Evolutionary conservation across 768 basidiomycete genomes (phyloP).

Genomic region (Boletus edulis): DNA sequence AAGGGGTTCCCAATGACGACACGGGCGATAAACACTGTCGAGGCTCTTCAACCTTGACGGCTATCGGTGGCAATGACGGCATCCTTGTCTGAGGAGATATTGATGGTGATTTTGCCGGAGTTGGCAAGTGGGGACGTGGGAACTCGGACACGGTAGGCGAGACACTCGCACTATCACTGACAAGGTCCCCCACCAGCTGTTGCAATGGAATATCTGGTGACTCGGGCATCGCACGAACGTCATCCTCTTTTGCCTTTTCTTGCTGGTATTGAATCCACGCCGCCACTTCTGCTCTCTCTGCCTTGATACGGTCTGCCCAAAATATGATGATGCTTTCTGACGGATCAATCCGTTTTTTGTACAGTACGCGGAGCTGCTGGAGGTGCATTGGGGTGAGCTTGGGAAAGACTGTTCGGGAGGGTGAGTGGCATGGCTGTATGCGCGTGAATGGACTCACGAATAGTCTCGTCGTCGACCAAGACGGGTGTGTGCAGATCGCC

Average conservation of each 20-base stretch:
- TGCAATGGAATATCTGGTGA: conserved; percentile 13
- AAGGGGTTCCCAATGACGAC: neutral
- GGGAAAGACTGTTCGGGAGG: conserved; percentile 22
- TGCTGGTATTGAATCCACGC: conserved; percentile 31
- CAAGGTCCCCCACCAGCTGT: neutral
- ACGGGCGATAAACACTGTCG: neutral
- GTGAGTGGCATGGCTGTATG: conserved; percentile 5
- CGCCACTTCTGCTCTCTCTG: conserved; percentile 14
- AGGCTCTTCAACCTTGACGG: conserved; percentile 26
- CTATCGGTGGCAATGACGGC: conserved; percentile 30
- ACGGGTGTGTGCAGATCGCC: neutral
- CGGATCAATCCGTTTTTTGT: conserved; percentile 16
- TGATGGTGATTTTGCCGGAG: conserved; percentile 26
- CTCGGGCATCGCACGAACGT: neutral
- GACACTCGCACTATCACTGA: neutral
- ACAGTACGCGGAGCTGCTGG: conserved; percentile 17
- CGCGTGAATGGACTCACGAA: conserved; percentile 18
- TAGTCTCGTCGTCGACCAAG: conserved; percentile 22
- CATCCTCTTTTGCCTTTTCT: conserved; percentile 18
- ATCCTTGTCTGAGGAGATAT: conserved; percentile 10
- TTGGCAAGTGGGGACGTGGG: conserved; percentile 27
- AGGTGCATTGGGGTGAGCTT: conserved; percentile 23
- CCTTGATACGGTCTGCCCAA: conserved; percentile 26
- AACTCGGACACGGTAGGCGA: conserved; percentile 14
- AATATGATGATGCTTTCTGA: conserved; percentile 22